Evolutionary conservation across 129 eudicot species (phyloP), one percentile per base, ranked within the genome.

Genomic region (Centaurea solstitialis): DNA sequence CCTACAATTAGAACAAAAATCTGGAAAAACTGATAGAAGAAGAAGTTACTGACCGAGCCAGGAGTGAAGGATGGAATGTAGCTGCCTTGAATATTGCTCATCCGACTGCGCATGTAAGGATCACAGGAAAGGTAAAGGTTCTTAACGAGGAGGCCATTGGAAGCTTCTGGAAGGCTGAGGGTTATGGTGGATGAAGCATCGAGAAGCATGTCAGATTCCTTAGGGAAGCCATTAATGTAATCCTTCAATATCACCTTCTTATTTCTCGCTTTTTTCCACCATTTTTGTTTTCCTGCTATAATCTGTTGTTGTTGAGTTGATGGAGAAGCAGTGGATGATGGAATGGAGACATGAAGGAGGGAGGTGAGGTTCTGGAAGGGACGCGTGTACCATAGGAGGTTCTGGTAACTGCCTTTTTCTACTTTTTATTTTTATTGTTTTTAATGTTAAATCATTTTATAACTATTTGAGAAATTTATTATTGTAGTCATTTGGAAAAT

Each of bases 221-320:
- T 78, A 9, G 89, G 89, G 74, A 82, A 78, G 50, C 89, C 89
- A 69, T 61, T 78, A 40, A 78, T 76, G 75, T 86, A 86, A 73
- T 78, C 72, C 71, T 78, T 82, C 6, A 86, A 47, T 43, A 78
- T 22, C 5, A 86, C 23, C 68, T 78, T 86, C 40, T 73, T 70
- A 39, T 84, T 84, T 24, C 23, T 69, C 45, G 74, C 39, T 84
- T 59, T n/a, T 20, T 64, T 45, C 84, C 78, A 84, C n/a, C n/a
- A n/a, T n/a, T n/a, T n/a, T n/a, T n/a, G n/a, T 87, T 89, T 80
- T n/a, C n/a, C 18, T 67, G 74, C 26, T n/a, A n/a, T n/a, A 17
- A 50, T 53, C 22, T 8, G n/a, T 57, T 17, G 23, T n/a, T 57
- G 65, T 57, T 18, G n/a, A n/a, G n/a, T n/a, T n/a, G 64, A 53